Evolutionary conservation across 108 stramenopile genomes (phyloP), one percentile per base, ranked within the genome.

Genomic region (Ochromonas danica): DNA sequence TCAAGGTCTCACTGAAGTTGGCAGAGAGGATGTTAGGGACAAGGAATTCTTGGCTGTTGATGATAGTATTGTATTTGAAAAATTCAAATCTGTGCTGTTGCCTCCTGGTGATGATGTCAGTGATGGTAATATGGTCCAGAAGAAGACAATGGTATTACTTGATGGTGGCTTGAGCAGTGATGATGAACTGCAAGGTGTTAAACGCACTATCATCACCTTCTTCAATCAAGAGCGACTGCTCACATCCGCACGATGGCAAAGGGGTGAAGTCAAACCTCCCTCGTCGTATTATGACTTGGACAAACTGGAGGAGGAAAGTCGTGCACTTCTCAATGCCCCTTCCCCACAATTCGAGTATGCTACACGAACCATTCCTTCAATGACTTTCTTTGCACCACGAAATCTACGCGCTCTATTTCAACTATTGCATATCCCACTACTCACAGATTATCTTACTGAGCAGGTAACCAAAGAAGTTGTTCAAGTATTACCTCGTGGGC

Each of bases 341-440:
- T 57, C 51, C 51, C 51, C 51, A 57, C 51, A 57, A 57, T 67
- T 67, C 63, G 31, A 67, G 17, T 31, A 67, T 22, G 63, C 63
- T 22, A 31, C 30, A 22, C 63, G 63, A 67, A 67, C 63, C 17
- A 67, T 67, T 67, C 31, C 63, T 67, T 33, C 63, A 28, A 31
- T 67, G 63, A 67, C 63, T 67, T 67, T 67, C 63, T 67, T 67
- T 67, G 27, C 63, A 31, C 63, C 63, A 33, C 17, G 31, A 67
- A 67, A 22, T 67, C 63, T 67, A 31, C 17, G 17, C 63, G 30
- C 63, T 31, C 31, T 67, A 33, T 22, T 67, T 67, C 63, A 33
- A 67, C 63, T 67, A 22, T 67, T 67, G 31, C 30, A 33, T 67
- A 67, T 67, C 17, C 63, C 63, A 22, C 31, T 33, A 31, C 31